These are phyloP conservation scores for Dioscorea dumetorum DNA, from an alignment of 106 monocot species.

Conservation along the genomic window DNA sequence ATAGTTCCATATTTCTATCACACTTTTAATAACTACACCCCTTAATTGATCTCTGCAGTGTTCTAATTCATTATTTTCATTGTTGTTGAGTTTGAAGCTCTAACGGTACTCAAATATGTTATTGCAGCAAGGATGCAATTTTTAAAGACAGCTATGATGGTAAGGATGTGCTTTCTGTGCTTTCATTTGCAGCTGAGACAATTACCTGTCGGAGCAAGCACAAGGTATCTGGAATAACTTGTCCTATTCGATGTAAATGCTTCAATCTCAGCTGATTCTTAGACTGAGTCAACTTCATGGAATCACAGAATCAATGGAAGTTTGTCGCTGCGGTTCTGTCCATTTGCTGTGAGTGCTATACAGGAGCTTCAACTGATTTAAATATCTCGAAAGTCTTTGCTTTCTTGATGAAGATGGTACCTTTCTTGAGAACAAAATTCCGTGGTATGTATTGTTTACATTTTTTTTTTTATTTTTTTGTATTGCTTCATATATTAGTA, in stretches of 20 bases:
- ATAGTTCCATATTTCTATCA: too few relatives aligned
- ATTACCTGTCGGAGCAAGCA: slow-evolving; percentile 30
- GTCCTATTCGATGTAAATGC: neutral
- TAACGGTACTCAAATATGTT: neutral
- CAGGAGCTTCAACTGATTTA: slow-evolving; percentile 40
- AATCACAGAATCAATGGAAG: slow-evolving; percentile 37
- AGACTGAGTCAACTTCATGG: neutral
- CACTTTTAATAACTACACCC: too few relatives aligned
- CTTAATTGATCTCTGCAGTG: neutral
- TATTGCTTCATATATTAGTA: too few relatives aligned
- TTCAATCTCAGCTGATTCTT: neutral
- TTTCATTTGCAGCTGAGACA: slow-evolving; percentile 35
- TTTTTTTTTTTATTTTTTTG: neutral
- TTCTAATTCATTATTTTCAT: too few relatives aligned
- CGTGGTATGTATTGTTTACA: slow-evolving; percentile 31
- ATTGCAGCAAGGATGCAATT: slow-evolving; percentile 22
- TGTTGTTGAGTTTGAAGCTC: neutral
- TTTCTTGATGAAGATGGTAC: slow-evolving; percentile 42
- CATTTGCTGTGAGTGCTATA: slow-evolving; percentile 37
- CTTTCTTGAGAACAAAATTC: slow-evolving; percentile 37
- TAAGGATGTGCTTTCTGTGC: slow-evolving; percentile 33
- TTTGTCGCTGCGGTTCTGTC: slow-evolving; percentile 54
- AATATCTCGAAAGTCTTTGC: slow-evolving; percentile 41
- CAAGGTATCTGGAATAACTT: slow-evolving; percentile 25
- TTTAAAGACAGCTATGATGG: slow-evolving; percentile 17